Evolutionary conservation across 371 early-diverging fungal species (phyloP).

Genomic region (Mortierella sp.): DNA sequence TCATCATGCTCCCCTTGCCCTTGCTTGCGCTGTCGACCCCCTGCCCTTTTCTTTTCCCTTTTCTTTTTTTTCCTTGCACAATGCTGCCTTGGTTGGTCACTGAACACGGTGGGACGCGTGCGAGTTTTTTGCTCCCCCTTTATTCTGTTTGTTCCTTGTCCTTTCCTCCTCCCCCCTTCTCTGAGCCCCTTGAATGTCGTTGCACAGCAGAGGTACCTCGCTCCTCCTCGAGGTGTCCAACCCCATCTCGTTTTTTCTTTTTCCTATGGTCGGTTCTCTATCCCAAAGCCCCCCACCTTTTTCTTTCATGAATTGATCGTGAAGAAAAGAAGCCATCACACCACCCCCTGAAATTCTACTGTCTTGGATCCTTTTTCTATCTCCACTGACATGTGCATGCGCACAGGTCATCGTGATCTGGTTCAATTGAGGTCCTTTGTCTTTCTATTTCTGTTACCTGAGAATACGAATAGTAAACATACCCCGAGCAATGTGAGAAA

Average conservation of each 20-base stretch:
- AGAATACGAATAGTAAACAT: not conserved
- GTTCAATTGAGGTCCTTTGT: not conserved
- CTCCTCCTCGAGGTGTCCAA: not conserved
- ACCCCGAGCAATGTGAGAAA: not conserved
- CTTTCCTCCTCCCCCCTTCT: not conserved
- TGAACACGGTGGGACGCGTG: slow-evolving; percentile 3
- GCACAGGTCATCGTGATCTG: not conserved
- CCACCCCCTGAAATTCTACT: not conserved
- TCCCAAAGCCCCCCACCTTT: not conserved
- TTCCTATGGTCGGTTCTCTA: not conserved
- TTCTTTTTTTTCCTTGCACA: not conserved
- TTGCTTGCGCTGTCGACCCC: not conserved
- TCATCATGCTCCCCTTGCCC: not conserved
- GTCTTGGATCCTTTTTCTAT: not conserved
- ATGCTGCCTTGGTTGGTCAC: not conserved
- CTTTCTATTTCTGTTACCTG: not conserved
- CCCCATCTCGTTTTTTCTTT: not conserved
- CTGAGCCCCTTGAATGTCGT: slow-evolving; percentile 5
- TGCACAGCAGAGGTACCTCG: not conserved
- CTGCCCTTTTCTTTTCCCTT: not conserved
- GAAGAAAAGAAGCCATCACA: not conserved
- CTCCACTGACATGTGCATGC: slow-evolving; percentile 2
- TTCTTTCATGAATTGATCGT: not conserved
- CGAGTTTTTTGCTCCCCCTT: not conserved
- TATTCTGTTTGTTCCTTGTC: not conserved